Percentiles rank a stretch among this genome's conserved stretches.
These are phyloP conservation scores for Cladosporium phlei DNA, from an alignment of 2,329 filamentous ascomycete species.

Conservation along the genomic window DNA sequence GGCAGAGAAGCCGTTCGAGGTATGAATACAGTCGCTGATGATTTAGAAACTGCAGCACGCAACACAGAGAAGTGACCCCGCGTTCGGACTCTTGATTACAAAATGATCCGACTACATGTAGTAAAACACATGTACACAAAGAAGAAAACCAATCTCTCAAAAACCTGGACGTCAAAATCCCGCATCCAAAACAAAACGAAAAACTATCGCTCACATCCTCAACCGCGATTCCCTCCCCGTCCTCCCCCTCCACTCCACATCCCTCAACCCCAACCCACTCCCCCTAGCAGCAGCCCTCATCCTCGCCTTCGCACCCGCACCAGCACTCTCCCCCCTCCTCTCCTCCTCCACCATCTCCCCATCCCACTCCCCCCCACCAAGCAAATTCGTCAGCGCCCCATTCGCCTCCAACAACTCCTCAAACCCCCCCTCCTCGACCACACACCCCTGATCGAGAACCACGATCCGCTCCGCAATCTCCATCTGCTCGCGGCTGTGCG, in stretches of 20 bases:
- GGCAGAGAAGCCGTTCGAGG: too few species aligned
- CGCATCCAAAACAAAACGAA: too few species aligned
- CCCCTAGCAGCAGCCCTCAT: neutral
- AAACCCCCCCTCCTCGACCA: slow-evolving; percentile 65
- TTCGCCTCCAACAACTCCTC: slow-evolving; percentile 48
- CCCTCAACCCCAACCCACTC: slow-evolving; percentile 7
- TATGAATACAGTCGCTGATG: too few species aligned
- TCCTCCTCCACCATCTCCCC: neutral
- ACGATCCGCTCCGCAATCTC: slow-evolving; percentile 67
- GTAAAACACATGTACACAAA: too few species aligned
- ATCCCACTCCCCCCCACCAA: slow-evolving; percentile 36
- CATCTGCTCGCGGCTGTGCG: slow-evolving; percentile 85
- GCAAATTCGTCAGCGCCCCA: slow-evolving; percentile 32
- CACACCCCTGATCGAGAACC: slow-evolving; percentile 63
- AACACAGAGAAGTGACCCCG: too few species aligned
- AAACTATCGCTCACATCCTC: too few species aligned
- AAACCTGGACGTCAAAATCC: too few species aligned
- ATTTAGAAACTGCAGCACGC: too few species aligned
- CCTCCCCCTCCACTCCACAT: slow-evolving; percentile 6
- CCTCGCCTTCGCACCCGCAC: slow-evolving; percentile 1
- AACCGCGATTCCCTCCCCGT: neutral
- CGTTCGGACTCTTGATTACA: too few species aligned
- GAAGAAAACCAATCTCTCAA: too few species aligned
- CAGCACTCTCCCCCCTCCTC: neutral
- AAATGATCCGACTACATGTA: too few species aligned